Percentiles rank a stretch among this genome's conserved stretches.
Conservation (phyloP, 768 basidiomycete species). For the Tulasnella sp. region DNA sequence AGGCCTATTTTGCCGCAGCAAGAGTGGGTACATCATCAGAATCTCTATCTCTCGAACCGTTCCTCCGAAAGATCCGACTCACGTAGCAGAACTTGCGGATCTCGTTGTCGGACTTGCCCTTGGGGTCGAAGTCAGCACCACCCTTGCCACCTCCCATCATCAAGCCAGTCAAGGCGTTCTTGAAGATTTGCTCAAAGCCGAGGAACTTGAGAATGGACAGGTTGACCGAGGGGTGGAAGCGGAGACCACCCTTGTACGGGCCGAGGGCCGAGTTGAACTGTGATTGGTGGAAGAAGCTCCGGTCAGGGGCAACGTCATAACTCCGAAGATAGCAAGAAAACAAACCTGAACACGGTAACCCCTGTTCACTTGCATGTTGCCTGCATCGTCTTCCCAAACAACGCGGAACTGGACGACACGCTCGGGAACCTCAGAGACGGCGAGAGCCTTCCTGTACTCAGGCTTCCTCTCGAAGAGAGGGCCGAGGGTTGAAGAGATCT, state of each 20-base stretch:
- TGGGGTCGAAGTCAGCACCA: conserved; percentile 76
- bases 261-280: conserved; percentile 75
- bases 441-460: conserved; percentile 62
- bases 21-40: neutral
- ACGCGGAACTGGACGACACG: conserved; percentile 66
- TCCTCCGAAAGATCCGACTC: conserved; percentile 29
- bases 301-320: neutral
- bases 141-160: conserved; percentile 79
- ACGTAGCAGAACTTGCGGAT: conserved; percentile 63
- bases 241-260: conserved; percentile 74
- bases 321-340: conserved; percentile 19
- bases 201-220: conserved; percentile 81
- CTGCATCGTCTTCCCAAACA: conserved; percentile 70
- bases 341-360: conserved; percentile 69
- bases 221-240: conserved; percentile 74
- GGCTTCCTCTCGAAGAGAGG: conserved; percentile 65
- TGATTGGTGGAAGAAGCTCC: neutral
- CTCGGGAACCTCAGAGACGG: conserved; percentile 56
- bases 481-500: conserved; percentile 59
- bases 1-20: conserved; percentile 39
- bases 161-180: conserved; percentile 72
- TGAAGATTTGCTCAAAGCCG: conserved; percentile 77
- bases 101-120: conserved; percentile 71
- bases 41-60: neutral
- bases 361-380: conserved; percentile 60